Base-by-base conservation (phyloP, 345 rosid species). In the Noccaea caerulescens region DNA sequence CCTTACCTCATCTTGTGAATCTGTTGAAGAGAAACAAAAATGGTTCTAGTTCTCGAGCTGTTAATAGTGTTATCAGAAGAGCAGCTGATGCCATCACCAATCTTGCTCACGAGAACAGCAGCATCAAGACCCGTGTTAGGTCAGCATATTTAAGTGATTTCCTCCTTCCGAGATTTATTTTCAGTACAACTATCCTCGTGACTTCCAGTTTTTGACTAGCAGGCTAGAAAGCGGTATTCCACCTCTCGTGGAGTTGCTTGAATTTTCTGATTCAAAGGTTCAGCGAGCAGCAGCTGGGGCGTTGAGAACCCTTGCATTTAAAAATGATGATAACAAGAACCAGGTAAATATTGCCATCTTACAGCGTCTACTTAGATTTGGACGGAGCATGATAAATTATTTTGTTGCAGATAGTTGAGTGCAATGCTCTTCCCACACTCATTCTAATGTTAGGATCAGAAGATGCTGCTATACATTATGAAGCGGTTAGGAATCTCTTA, bases 221-320 rank as follows among this genome's bases (percentile, higher is more conserved):
- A 94, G 99, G 90, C 66, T 67, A 86, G 95, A 91, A 82, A 95
- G 96, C 13, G 99, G 98, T 52, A 92, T 94, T 73, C 99, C 96
- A 20, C 98, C 99, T 55, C 88, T 94, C 4, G 99, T 92, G 18
- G 98, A 92, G 72, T 83, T 94, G 84, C 97, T 94, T 68, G 96
- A 88, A 66, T 90, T 85, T 80, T 66, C 82, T 59, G 99, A 89
- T 68, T 72, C 88, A 30, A 94, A 94, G 77, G 98, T 94, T 77
- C 98, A 94, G 77, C 90, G 99, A 85, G 97, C 99, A 74, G 93
- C 99, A 72, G 99, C 96, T 44, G 99, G 97, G 65, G 97, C 99
- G 49, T 69, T 94, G 76, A 84, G 99, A 68, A 94, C 99, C 49
- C 80, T 94, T 78, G 99, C 98, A 42, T 94, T 91, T 82, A 94